Base-by-base conservation (phyloP, 2,329 filamentous ascomycete genomes). In the Thelonectria olida region DNA sequence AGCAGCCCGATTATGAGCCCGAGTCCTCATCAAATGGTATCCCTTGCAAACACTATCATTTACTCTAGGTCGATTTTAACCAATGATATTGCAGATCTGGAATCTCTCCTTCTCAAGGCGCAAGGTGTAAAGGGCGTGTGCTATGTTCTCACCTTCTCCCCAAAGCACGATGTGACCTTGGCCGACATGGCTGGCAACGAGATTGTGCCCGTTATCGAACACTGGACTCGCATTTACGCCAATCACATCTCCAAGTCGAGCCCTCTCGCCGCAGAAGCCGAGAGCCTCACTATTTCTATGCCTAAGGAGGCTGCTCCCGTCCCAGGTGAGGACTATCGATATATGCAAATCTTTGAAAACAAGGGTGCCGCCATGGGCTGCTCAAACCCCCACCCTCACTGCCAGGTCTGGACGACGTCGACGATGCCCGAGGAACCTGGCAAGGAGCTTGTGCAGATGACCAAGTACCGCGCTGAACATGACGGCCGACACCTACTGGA, bases 301-400 rank as follows among this genome's bases (percentile, higher is more conserved):
- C 48, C 71, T 28, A 75, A 65, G 17, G 75, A 78, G 6, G 73
- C 73, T 12, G 74, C 75, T 9, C 78, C 78, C 6, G 44, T 70
- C 2, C 90, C 93, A 5, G 88, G 84, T 52, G 86, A 91, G 54
- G 92, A 97, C 78, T 93, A 97, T 72, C 88, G 91, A 54, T 98
- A 97, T 80, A 97, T 99, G 94, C 96, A 99, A 76, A 98, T 99
- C 66, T 99, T 99, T 65, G 96, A 99, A 81, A 99, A 99, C 83
- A 99, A 99, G 80, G 96, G 96, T 52, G 89, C 92, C 1, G 93
- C 95, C 10, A 99, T 99, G 96, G 96, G 96, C 52, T 99, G 96
- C 82, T 98, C 95, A 2, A 99, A 99, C 76, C 96, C 96, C 1
- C 96, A 99, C 76, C 96, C 96, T 1, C 96, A 99, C 79, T 95